These are phyloP conservation scores for Helichrysum umbraculigerum DNA, from an alignment of 129 eudicot species.

Conservation along the genomic window DNA sequence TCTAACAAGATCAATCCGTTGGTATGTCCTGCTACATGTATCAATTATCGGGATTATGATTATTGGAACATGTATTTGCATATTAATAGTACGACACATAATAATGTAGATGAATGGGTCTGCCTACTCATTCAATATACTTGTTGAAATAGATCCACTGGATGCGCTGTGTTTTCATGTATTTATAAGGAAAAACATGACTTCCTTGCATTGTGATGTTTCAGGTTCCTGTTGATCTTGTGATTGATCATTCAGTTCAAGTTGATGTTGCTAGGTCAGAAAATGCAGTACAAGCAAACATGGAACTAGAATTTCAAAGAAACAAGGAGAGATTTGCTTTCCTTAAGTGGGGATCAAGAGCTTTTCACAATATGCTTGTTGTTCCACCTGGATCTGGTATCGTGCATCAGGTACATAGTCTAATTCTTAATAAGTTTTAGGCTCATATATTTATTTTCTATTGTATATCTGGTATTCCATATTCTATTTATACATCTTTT, in stretches of 20 bases:
- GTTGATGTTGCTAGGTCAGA: constrained; percentile 92
- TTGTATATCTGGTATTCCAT: constrained; percentile 3
- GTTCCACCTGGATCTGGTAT: constrained; percentile 99
- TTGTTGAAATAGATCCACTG: neutral
- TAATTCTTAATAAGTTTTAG: neutral
- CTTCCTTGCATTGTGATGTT: constrained; percentile 13
- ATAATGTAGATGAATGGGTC: neutral
- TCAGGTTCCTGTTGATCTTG: constrained; percentile 98
- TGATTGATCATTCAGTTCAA: constrained; percentile 94
- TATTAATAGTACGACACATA: neutral
- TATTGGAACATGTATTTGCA: constrained; percentile 11
- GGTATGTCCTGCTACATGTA: constrained; percentile 46
- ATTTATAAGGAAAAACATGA: neutral
- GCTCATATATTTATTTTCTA: neutral
- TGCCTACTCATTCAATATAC: neutral
- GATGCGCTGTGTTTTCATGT: neutral
- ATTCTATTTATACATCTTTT: neutral
- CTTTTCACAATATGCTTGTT: constrained; percentile 95
- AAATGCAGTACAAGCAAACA: constrained; percentile 89
- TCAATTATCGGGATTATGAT: neutral
- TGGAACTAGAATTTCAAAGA: constrained; percentile 89
- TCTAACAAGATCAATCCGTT: constrained; percentile 92
- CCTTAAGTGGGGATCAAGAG: constrained; percentile 94
- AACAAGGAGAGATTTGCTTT: constrained; percentile 93
- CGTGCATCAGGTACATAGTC: constrained; percentile 79